Conservation (phyloP, 306 rosid species). For the Senna tora region DNA sequence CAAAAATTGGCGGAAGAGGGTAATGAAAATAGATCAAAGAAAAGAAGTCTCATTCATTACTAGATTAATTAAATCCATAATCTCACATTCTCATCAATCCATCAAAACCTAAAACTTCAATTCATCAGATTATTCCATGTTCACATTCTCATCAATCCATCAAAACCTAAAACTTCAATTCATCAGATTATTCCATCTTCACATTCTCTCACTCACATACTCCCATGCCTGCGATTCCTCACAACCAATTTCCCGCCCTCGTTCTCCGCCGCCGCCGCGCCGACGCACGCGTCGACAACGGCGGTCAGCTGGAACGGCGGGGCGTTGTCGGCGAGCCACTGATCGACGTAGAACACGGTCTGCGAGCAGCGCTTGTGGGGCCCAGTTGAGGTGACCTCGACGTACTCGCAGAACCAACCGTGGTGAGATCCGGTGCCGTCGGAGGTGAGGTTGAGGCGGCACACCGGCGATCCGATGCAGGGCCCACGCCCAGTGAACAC, state of each 20-base stretch:
- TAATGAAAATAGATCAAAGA: no score
- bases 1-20: no score
- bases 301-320: constrained; percentile 15
- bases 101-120: no score
- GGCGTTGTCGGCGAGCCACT: constrained; percentile 39
- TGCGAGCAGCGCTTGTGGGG: constrained; percentile 36
- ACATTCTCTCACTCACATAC: background rate
- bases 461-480: constrained; percentile 28
- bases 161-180: no score
- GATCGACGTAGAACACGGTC: constrained; percentile 35
- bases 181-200: background rate
- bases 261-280: background rate
- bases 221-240: background rate
- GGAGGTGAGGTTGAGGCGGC: constrained; percentile 42
- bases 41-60: no score
- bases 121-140: background rate
- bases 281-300: constrained; percentile 26
- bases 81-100: no score
- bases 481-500: constrained; percentile 38
- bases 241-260: background rate
- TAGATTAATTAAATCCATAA: no score
- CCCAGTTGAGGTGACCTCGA: constrained; percentile 42
- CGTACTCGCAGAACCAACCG: constrained; percentile 40
- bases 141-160: no score
- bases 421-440: constrained; percentile 42